Conservation (phyloP, 2,329 filamentous ascomycete genomes). For the Rosellinia necatrix region DNA sequence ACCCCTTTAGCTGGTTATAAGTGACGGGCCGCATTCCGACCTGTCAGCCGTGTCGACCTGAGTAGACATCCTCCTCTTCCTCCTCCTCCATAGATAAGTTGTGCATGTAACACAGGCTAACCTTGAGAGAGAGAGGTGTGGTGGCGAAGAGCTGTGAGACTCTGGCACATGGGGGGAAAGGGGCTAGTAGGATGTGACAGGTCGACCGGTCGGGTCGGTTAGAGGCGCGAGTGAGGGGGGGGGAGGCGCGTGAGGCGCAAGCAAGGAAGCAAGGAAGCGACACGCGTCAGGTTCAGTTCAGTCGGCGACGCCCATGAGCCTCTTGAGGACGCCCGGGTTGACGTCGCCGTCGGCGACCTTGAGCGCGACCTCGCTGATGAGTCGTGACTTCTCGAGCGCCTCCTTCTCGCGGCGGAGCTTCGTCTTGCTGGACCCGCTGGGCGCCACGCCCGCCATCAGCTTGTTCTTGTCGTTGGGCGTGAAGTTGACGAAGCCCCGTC, state of each 20-base stretch:
- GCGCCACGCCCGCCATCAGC: conserved; percentile 88
- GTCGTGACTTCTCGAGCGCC: conserved; percentile 74
- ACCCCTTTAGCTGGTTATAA: too few species aligned
- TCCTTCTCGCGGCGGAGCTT: conserved; percentile 92
- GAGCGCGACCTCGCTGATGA: conserved; percentile 69
- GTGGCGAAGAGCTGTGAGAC: too few species aligned
- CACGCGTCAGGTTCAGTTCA: neutral
- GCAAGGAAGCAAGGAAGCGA: neutral
- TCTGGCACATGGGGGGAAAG: too few species aligned
- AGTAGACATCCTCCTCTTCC: too few species aligned
- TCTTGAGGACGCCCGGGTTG: conserved; percentile 35
- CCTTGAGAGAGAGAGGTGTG: too few species aligned
- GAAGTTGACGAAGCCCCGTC: conserved; percentile 82
- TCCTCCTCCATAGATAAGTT: too few species aligned
- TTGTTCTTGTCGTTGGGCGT: conserved; percentile 78
- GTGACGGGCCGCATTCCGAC: too few species aligned
- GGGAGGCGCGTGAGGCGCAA: too few species aligned
- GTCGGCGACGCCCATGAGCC: conserved; percentile 48
- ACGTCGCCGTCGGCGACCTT: conserved; percentile 73
- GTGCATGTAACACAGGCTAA: too few species aligned
- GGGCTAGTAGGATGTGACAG: too few species aligned
- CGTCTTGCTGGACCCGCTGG: conserved; percentile 89
- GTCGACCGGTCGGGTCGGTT: too few species aligned
- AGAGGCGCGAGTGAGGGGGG: neutral
- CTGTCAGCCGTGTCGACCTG: too few species aligned